Evolutionary conservation across 2,329 filamentous ascomycete species (phyloP).

Genomic region (Fusarium decemcellulare): DNA sequence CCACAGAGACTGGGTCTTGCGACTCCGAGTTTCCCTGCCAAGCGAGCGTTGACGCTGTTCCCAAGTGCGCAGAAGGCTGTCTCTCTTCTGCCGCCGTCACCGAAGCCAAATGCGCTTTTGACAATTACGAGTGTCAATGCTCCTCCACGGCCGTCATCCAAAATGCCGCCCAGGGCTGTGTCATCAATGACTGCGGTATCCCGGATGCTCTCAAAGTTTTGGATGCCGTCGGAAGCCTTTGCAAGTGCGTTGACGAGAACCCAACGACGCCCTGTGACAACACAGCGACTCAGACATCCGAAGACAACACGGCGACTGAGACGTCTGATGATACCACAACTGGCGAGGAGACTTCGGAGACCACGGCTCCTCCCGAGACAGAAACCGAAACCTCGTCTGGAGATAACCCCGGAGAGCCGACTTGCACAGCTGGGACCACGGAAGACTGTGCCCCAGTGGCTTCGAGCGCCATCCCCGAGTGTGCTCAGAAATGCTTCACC

Average conservation of each 20-base stretch:
- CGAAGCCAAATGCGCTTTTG: slow-evolving; percentile 35
- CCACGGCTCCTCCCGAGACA: neutral
- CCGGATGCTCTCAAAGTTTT: slow-evolving; percentile 36
- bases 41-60: slow-evolving; percentile 41
- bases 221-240: slow-evolving; percentile 38
- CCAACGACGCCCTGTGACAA: slow-evolving; percentile 37
- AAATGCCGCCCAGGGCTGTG: slow-evolving; percentile 37
- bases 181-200: slow-evolving; percentile 41
- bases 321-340: too few relatives aligned
- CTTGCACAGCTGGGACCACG: slow-evolving; percentile 26
- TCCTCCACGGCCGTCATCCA: slow-evolving; percentile 41
- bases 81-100: slow-evolving; percentile 45
- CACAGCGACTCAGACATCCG: neutral
- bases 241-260: slow-evolving; percentile 42
- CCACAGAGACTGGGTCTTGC: slow-evolving; percentile 22
- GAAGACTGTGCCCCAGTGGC: slow-evolving; percentile 47
- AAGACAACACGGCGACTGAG: neutral
- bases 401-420: slow-evolving; percentile 3
- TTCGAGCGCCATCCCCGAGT: slow-evolving; percentile 44
- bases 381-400: neutral
- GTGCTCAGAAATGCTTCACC: slow-evolving; percentile 48
- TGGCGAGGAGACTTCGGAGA: neutral
- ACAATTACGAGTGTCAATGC: slow-evolving; percentile 47
- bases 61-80: slow-evolving; percentile 42
- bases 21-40: slow-evolving; percentile 44